Evolutionary conservation across 768 basidiomycete species (phyloP).

Genomic region (Tephrocybe rancida): DNA sequence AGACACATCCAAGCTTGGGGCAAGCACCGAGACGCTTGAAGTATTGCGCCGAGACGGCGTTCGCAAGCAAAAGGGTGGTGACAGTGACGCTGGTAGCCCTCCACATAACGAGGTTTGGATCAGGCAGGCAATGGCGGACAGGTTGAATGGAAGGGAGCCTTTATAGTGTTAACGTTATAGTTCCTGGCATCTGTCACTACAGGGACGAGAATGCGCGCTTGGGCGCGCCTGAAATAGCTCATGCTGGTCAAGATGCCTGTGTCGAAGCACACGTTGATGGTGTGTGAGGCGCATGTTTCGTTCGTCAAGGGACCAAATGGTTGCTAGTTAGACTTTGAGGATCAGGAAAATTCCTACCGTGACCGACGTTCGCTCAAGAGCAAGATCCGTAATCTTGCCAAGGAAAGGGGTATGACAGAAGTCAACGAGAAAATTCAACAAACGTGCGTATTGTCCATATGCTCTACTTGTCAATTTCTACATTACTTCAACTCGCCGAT

Average conservation of each 20-base stretch:
- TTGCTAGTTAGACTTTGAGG: too few relatives aligned
- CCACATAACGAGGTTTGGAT: background rate
- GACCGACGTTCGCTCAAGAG: background rate
- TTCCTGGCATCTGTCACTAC: background rate
- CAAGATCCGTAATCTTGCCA: background rate
- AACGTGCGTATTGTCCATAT: slow-evolving; percentile 8
- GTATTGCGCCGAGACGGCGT: slow-evolving; percentile 32
- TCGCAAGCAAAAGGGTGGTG: slow-evolving; percentile 1
- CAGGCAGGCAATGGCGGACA: background rate
- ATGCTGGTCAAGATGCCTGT: background rate
- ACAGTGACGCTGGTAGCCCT: background rate
- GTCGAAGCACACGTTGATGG: slow-evolving; percentile 13
- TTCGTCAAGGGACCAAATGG: background rate
- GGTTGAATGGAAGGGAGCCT: background rate
- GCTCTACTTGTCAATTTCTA: background rate
- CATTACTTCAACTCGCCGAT: too few relatives aligned
- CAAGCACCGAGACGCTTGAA: slow-evolving; percentile 43
- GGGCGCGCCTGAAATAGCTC: background rate
- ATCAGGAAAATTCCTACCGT: background rate
- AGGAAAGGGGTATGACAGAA: background rate
- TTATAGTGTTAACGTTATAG: background rate
- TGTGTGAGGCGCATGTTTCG: background rate
- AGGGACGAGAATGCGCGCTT: background rate
- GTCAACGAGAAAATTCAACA: background rate
- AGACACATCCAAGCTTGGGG: slow-evolving; percentile 42